Evolutionary conservation across 768 basidiomycete species (phyloP), one percentile per base, ranked within the genome.

Genomic region (Podaxis rugospora): DNA sequence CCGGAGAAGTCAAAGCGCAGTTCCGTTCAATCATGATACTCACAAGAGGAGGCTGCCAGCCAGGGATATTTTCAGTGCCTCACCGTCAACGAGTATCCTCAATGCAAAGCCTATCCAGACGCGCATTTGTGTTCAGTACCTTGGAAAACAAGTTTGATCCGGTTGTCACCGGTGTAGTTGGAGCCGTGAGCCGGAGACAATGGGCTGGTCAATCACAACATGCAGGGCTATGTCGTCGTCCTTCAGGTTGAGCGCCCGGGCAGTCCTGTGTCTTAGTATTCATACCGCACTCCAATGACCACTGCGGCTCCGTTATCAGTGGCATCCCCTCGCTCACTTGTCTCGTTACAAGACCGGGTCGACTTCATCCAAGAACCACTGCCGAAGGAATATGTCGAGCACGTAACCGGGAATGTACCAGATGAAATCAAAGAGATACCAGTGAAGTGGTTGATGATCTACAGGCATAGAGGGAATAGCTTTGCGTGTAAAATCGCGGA

Each of bases 341-440:
- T 49, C 25, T 55, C 54, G 2, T 25, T 55, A 27, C 54, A 44
- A 25, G 40, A 25, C 21, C 23, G 54, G 6, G 40, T 27, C 13
- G 40, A 61, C n/a, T 67, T 68, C 56, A 62, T 71, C 39, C 52
- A 62, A 23, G 60, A 58, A 1, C 69, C 64, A 4, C 57, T 76
- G 28, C 63, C 68, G 0, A 64, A 67, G 32, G 67, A 70, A 3
- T 25, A 69, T 23, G 59, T 68, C 5, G 61, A 66, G 4, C 47
- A 64, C 35, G 74, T 79, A 55, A 56, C 63, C 2, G 78, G 79
- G 2, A 79, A 78, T 56, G 77, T 74, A 1, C 64, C 76, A 5
- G 58, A 52, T 0, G 68, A 72, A 32, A 68, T 76, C 32, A 79
- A 76, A 70, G 78, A 72, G 56, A 47, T 74, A 6, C 71, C 79